phyloP scores from a whole-genome alignment of 2,329 filamentous ascomycete species.

The Fusarium sarcochroum region DNA sequence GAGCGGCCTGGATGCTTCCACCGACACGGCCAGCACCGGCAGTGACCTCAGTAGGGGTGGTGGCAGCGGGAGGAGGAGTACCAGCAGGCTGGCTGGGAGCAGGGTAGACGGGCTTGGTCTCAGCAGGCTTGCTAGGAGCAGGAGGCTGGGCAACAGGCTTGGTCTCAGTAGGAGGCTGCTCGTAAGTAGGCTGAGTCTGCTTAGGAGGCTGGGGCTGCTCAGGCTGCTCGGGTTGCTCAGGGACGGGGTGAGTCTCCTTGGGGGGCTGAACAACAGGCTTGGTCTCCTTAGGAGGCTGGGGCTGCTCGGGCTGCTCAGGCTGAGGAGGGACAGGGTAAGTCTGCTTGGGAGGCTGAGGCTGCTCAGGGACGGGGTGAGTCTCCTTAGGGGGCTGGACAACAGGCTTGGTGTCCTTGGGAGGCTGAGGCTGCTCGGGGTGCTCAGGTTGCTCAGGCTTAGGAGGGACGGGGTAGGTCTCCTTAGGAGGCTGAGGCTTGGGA shows the following conservation, averaged over 20 bases:
- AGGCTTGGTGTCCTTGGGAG: conserved; percentile 18
- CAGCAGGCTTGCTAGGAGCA: conserved; percentile 15
- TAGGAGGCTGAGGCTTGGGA: conserved; percentile 31
- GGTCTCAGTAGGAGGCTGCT: neutral
- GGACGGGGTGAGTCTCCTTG: neutral
- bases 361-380: conserved; percentile 7
- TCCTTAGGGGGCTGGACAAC: conserved; percentile 29
- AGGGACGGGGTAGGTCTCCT: conserved; percentile 13
- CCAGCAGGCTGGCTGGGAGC: conserved; percentile 6
- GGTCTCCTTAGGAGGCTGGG: neutral
- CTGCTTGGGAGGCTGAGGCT: conserved; percentile 1
- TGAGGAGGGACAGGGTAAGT: neutral
- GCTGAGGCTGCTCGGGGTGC: neutral
- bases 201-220: conserved; percentile 13
- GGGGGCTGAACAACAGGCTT: conserved; percentile 1
- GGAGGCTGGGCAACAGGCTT: conserved; percentile 9
- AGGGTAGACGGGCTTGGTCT: conserved; percentile 16
- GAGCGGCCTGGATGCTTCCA: conserved; percentile 14
- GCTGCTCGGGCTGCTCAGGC: neutral
- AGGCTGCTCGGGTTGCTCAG: neutral
- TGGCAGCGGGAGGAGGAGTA: conserved; percentile 9
- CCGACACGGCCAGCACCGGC: conserved; percentile 29
- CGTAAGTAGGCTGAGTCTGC: conserved; percentile 9
- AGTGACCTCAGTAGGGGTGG: conserved; percentile 9
- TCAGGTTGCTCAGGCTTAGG: neutral